Percentiles rank a stretch among this genome's conserved stretches.
These are phyloP conservation scores for Hippophae gyantsensis DNA, from an alignment of 306 rosid genomes.

Conservation along the genomic window DNA sequence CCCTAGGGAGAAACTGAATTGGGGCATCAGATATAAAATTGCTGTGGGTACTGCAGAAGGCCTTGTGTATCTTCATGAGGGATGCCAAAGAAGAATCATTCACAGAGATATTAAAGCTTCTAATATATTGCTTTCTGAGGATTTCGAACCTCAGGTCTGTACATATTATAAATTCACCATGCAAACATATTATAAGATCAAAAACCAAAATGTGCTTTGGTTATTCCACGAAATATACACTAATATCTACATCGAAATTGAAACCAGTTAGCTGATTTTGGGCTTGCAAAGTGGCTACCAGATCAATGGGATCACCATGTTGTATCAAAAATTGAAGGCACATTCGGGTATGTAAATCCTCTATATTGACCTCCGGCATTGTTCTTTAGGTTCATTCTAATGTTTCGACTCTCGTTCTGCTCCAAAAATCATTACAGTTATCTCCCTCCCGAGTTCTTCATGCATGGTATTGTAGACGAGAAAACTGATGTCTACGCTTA, in stretches of 20 bases:
- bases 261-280: slow-evolving; percentile 83
- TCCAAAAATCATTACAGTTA: slow-evolving; percentile 45
- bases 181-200: too few relatives aligned
- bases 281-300: slow-evolving; percentile 97
- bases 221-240: slow-evolving; percentile 3
- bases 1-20: slow-evolving; percentile 67
- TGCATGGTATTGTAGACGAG: slow-evolving; percentile 97
- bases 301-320: slow-evolving; percentile 96
- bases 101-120: slow-evolving; percentile 97
- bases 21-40: slow-evolving; percentile 66
- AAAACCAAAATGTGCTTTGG: not conserved
- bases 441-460: slow-evolving; percentile 98
- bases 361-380: not conserved
- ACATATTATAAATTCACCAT: too few relatives aligned
- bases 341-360: slow-evolving; percentile 69
- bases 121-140: slow-evolving; percentile 74
- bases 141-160: slow-evolving; percentile 85
- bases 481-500: slow-evolving; percentile 91
- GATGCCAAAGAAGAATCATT: slow-evolving; percentile 88
- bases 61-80: slow-evolving; percentile 82
- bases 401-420: slow-evolving; percentile 8
- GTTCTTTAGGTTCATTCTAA: slow-evolving; percentile 6
- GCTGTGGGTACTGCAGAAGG: slow-evolving; percentile 85
- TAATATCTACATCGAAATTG: slow-evolving; percentile 21
- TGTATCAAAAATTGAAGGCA: slow-evolving; percentile 88